Conservation (phyloP, 129 eudicot genomes). For the Glebionis coronaria region DNA sequence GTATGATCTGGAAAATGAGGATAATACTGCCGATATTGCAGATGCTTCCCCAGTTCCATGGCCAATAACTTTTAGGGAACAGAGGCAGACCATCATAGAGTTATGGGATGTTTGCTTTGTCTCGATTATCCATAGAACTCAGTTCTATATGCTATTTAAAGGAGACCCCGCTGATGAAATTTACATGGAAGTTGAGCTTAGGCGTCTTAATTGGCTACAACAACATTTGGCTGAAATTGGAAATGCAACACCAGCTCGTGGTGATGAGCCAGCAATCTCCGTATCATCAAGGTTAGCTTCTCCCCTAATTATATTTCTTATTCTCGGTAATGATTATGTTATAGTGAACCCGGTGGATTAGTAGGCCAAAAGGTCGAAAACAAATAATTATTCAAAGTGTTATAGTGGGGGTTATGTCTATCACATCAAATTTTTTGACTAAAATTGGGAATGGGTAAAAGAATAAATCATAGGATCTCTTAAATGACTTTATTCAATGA, state of each 20-base stretch:
- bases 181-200: conserved; percentile 90
- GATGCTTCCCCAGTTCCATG: conserved; percentile 65
- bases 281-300: conserved; percentile 73
- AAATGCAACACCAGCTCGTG: conserved; percentile 77
- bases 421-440: too few species aligned
- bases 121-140: conserved; percentile 89
- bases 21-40: conserved; percentile 34
- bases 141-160: conserved; percentile 84
- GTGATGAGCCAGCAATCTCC: conserved; percentile 71
- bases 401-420: too few species aligned
- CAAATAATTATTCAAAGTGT: too few species aligned
- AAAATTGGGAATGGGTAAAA: too few species aligned
- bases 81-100: conserved; percentile 86
- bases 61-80: conserved; percentile 66
- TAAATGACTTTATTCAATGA: too few species aligned
- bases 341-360: too few species aligned
- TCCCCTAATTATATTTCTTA: conserved; percentile 2
- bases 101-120: conserved; percentile 87
- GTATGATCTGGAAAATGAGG: conserved; percentile 61
- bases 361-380: too few species aligned
- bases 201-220: conserved; percentile 86
- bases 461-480: too few species aligned
- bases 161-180: conserved; percentile 95
- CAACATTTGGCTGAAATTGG: conserved; percentile 85
- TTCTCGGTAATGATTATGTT: not conserved